Percentiles rank a stretch among this genome's conserved stretches.
These are phyloP conservation scores for Pseudogymnoascus verrucosus DNA, from an alignment of 2,329 filamentous ascomycete genomes.

Conservation along the genomic window DNA sequence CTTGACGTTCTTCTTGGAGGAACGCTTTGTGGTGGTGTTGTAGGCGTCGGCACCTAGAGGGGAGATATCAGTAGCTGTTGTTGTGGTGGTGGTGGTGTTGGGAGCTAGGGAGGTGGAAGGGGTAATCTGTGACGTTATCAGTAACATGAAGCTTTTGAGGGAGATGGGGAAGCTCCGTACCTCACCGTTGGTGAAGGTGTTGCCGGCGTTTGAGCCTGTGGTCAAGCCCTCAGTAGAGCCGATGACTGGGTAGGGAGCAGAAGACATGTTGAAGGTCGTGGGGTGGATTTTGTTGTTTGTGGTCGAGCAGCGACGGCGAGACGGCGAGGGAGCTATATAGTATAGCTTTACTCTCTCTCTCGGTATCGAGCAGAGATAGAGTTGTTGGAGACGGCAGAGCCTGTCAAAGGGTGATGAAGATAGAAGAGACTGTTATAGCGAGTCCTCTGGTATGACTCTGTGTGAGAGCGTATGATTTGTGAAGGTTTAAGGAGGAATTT, in stretches of 20 bases:
- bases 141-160: background rate
- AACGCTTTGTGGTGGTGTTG: constrained; percentile 26
- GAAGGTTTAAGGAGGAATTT: background rate
- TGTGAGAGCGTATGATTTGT: background rate
- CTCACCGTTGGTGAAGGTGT: background rate
- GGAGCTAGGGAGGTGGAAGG: background rate
- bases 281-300: background rate
- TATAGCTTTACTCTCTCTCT: background rate
- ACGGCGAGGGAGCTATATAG: background rate
- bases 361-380: background rate
- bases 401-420: background rate
- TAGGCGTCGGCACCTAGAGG: constrained; percentile 24
- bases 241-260: background rate
- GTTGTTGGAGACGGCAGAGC: background rate
- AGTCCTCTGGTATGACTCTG: background rate
- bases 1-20: constrained; percentile 24
- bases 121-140: background rate
- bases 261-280: background rate
- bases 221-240: background rate
- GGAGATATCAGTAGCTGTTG: constrained; percentile 20
- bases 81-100: background rate
- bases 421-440: background rate
- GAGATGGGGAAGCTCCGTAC: background rate
- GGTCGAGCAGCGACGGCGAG: background rate
- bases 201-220: background rate